Percentiles rank a stretch among this genome's conserved stretches.
Conservation (phyloP, 306 rosid genomes). For the Lathyrus aphaca region DNA sequence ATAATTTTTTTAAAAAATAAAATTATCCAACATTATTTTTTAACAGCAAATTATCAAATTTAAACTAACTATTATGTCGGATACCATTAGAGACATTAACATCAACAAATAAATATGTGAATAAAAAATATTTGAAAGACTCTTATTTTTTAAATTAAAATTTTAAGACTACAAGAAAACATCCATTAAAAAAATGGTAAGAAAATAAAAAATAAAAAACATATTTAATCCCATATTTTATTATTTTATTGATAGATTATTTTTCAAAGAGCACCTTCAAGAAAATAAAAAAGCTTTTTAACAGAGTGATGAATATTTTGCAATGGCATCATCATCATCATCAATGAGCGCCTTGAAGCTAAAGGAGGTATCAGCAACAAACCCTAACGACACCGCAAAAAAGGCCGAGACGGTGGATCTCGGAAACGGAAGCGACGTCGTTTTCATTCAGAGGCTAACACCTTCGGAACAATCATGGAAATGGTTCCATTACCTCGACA, state of each 20-base stretch:
- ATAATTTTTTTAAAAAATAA: too few relatives aligned
- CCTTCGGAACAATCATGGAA: conserved; percentile 70
- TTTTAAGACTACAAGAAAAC: too few relatives aligned
- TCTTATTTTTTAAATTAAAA: too few relatives aligned
- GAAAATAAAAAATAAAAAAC: too few relatives aligned
- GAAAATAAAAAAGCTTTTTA: not conserved
- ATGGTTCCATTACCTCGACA: conserved; percentile 74
- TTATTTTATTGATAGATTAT: not conserved
- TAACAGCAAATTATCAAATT: too few relatives aligned
- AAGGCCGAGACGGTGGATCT: conserved; percentile 55
- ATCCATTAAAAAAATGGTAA: too few relatives aligned
- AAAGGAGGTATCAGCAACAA: conserved; percentile 41
- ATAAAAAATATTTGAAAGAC: too few relatives aligned
- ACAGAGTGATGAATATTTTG: not conserved
- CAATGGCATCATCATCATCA: conserved; percentile 2
- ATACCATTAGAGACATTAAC: too few relatives aligned
- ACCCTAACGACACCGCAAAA: conserved; percentile 42
- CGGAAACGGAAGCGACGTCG: conserved; percentile 78
- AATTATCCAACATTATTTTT: too few relatives aligned
- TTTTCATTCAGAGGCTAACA: conserved; percentile 57
- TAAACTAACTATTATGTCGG: too few relatives aligned
- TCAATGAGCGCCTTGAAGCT: conserved; percentile 60
- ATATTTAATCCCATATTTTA: too few relatives aligned
- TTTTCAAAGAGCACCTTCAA: not conserved
- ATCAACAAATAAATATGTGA: too few relatives aligned